These are phyloP conservation scores for Lentinus tigrinus DNA, from an alignment of 768 basidiomycete species.

Conservation along the genomic window DNA sequence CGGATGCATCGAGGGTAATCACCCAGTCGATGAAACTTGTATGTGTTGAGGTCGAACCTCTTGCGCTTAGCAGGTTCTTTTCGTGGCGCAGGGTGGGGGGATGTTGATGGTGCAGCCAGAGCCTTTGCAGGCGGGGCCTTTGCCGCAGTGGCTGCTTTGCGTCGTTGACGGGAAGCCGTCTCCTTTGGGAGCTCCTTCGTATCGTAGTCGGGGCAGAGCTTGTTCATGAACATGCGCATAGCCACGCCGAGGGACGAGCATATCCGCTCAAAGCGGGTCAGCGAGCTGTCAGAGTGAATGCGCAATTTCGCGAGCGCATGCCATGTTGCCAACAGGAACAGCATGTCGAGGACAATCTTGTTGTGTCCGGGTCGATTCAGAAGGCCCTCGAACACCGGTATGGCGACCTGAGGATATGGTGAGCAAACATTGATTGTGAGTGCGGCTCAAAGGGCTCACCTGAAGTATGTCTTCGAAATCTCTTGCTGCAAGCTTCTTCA, in stretches of 20 bases:
- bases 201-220: constrained; percentile 25
- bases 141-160: background rate
- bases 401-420: constrained; percentile 1
- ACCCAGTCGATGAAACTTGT: constrained; percentile 27
- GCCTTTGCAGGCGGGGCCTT: background rate
- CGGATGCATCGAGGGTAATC: constrained; percentile 18
- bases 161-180: constrained; percentile 15
- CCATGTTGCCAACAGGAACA: constrained; percentile 35
- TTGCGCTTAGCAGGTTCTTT: background rate
- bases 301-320: constrained; percentile 40
- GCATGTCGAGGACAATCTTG: constrained; percentile 28
- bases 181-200: constrained; percentile 41
- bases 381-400: constrained; percentile 30
- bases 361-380: constrained; percentile 18
- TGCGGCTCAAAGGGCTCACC: constrained; percentile 1
- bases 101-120: background rate
- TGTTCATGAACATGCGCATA: constrained; percentile 32
- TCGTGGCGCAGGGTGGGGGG: background rate
- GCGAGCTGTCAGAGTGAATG: constrained; percentile 36
- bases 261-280: constrained; percentile 23
- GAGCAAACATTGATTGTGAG: background rate
- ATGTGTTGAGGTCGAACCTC: constrained; percentile 22
- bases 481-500: constrained; percentile 29
- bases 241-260: constrained; percentile 31
- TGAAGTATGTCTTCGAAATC: constrained; percentile 30